phyloP scores from a whole-genome alignment of 1,284 basidiomycete genomes.

The Cutaneotrichosporon cyanovorans region DNA sequence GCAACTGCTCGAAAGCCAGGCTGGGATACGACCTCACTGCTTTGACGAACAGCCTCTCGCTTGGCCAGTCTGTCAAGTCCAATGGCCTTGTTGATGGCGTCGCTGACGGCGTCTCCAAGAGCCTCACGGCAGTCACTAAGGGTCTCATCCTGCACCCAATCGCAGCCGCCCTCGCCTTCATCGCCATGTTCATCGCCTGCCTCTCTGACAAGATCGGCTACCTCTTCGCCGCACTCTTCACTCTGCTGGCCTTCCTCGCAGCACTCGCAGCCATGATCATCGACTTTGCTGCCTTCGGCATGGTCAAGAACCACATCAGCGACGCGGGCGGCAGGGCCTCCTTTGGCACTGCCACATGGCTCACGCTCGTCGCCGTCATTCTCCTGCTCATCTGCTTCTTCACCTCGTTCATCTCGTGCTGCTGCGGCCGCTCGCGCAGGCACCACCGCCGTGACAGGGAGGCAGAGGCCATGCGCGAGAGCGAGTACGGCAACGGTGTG shows the following conservation, averaged over 20 bases:
- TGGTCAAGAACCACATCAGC: conserved; percentile 26
- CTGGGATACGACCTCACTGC: conserved; percentile 29
- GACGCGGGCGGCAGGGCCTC: conserved; percentile 20
- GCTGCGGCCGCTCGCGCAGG: conserved; percentile 21
- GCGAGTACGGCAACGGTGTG: not conserved
- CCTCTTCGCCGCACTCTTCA: conserved; percentile 34
- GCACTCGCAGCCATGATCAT: conserved; percentile 40
- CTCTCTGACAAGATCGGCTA: conserved; percentile 36
- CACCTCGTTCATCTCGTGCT: conserved; percentile 30
- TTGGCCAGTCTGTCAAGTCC: conserved; percentile 12
- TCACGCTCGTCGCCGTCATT: conserved; percentile 33
- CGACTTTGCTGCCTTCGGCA: conserved; percentile 35
- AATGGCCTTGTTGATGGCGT: not conserved
- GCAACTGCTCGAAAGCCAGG: conserved; percentile 17
- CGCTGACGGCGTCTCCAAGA: conserved; percentile 4
- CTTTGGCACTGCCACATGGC: conserved; percentile 36
- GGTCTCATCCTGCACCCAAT: conserved; percentile 41
- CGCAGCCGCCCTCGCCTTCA: conserved; percentile 32
- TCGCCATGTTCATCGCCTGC: conserved; percentile 38
- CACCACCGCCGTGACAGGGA: conserved; percentile 4
- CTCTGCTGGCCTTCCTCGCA: conserved; percentile 35
- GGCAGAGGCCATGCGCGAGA: not conserved
- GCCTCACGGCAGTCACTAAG: conserved; percentile 26
- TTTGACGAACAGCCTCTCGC: conserved; percentile 15
- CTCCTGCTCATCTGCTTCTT: conserved; percentile 35